Base-by-base conservation (phyloP, 2,329 filamentous ascomycete species). In the Metarhizium rileyi region DNA sequence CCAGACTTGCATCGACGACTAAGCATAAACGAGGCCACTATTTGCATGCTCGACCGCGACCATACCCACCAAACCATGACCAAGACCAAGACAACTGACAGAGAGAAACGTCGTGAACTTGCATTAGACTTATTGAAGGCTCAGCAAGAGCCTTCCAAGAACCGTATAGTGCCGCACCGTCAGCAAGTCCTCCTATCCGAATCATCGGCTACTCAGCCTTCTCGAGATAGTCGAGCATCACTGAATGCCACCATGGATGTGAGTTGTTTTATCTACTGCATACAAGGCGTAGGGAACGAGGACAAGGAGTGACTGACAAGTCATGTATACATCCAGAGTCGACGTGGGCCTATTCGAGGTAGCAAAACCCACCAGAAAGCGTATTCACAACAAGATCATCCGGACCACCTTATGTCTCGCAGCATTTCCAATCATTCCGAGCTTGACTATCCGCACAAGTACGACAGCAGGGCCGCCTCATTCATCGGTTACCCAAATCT, bases 351-450 rank as follows among this genome's bases (percentile, higher is more conserved):
- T 1, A 46, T 49, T 7, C 56, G 38, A 33, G 25, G 20, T 33
- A 53, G 56, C 5, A 44, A 49, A 40, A 55, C 53, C 44, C 55
- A 55, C 28, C 59, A 57, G 51, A 56, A 60, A 26, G 56, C 59
- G 20, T 53, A 54, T 40, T 65, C 62, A 25, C 63, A 64, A 42
- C 62, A 65, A 49, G 54, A 58, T 1, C 51, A 61, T 12, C 53
- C 61, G 8, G 61, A 65, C 1, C 63, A 67, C 27, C 61, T 63
- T 53, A 76, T 76, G 73, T 65, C 67, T 56, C 71, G 73, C 50
- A 69, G 64, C 48, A 60, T 63, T 14, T 76, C 73, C 36, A 70
- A 64, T 55, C 62, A 66, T 28, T 71, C 71, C 9, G 66, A 69
- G 25, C 58, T 61, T 36, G 55, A 66, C 26, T 67, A 66, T 56